phyloP scores from a whole-genome alignment of 2,329 filamentous ascomycete genomes.

The Diplodia mutila region DNA sequence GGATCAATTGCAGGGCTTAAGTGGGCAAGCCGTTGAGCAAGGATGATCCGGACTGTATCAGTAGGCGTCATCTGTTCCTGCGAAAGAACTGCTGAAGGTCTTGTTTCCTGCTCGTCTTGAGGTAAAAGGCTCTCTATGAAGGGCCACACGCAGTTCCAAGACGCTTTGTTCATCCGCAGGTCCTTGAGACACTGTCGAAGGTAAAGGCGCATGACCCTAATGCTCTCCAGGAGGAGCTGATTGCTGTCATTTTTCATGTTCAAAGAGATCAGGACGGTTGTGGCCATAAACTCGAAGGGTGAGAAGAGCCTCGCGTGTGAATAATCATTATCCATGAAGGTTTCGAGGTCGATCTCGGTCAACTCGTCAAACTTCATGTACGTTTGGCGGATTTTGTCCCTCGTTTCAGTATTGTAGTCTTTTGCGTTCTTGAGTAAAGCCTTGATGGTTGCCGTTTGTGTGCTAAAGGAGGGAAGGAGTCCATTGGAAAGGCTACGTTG shows the following conservation, averaged over 20 bases:
- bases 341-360: slow-evolving; percentile 33
- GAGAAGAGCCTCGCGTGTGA: slow-evolving; percentile 39
- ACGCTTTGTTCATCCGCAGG: slow-evolving; percentile 33
- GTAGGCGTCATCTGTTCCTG: not conserved
- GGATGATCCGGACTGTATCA: not conserved
- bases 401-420: slow-evolving; percentile 35
- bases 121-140: slow-evolving; percentile 31
- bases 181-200: slow-evolving; percentile 38
- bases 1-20: not conserved
- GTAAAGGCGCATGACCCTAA: slow-evolving; percentile 33
- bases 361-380: slow-evolving; percentile 40
- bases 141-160: slow-evolving; percentile 40
- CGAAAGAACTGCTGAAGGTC: not conserved
- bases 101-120: not conserved
- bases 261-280: slow-evolving; percentile 40
- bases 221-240: slow-evolving; percentile 37
- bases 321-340: slow-evolving; percentile 37
- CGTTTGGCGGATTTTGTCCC: slow-evolving; percentile 39
- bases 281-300: slow-evolving; percentile 43
- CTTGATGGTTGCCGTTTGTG: slow-evolving; percentile 30
- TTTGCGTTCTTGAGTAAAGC: slow-evolving; percentile 36
- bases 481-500: slow-evolving; percentile 34
- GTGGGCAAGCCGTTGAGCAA: not conserved
- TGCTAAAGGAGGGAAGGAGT: slow-evolving; percentile 33
- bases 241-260: slow-evolving; percentile 37